Base-by-base conservation (phyloP, 208 protist species). In the Trypanosoma scelopori region DNA sequence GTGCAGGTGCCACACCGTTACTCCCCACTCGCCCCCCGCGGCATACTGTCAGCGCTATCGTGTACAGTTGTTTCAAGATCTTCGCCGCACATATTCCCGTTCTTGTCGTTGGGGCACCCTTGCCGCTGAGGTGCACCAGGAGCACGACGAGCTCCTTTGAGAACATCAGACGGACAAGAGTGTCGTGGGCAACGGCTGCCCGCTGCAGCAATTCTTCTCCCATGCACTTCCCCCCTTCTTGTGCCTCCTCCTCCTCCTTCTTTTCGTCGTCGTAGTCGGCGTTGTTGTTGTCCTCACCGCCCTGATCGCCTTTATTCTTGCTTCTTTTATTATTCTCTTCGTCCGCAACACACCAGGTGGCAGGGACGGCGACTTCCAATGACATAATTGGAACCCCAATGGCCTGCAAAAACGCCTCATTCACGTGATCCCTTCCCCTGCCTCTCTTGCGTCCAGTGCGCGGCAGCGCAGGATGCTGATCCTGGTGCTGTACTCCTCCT, bases 371-470 rank as follows among this genome's bases (percentile, higher is more conserved):
- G 51, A 12, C n/a, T 28, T 23, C 41, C 4, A 16, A 50, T 27
- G 47, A 25, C 13, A 70, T 41, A 20, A 61, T 48, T 35, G 66
- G 46, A 18, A 79, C 74, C 15, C 62, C 57, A 53, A 75, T 69
- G 5, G 52, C 50, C 47, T 74, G 18, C 15, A 76, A 1, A 62
- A 76, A 62, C 3, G 48, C 49, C 20, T 61, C 53, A 16, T 74
- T 65, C 18, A 52, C 45, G 15, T 56, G 20, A 1, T 52, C n/a
- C 20, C 30, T 42, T 18, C 53, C 45, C 35, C 58, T 62, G n/a
- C 50, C 42, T 28, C 27, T 65, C 39, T 72, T 72, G 15, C 67
- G 67, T 1, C 52, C 41, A 35, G 22, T 30, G 4, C 58, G 45
- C 47, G 37, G 41, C 23, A 23, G 3, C 5, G 43, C 9, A 39